Evolutionary conservation across 345 rosid genomes (phyloP).

Genomic region (Acer campestre): DNA sequence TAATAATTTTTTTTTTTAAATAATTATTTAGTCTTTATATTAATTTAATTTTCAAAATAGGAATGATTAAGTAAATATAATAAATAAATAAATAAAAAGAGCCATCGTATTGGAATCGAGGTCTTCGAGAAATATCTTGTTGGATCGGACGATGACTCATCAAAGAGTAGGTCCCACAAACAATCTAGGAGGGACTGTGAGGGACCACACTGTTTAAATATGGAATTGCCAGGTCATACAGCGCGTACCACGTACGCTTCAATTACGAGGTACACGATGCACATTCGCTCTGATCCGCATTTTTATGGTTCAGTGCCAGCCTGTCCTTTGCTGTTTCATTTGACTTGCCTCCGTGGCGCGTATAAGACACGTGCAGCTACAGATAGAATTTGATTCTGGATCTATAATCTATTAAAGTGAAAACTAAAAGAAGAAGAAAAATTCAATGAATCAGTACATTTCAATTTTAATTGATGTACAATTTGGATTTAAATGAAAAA

Average conservation of each 20-base stretch:
- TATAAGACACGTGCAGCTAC: not conserved
- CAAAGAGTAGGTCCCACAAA: not conserved
- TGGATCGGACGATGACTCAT: not conserved
- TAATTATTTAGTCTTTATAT: no score
- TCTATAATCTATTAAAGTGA: no score
- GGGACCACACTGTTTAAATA: not conserved
- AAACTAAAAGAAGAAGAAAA: no score
- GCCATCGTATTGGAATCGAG: not conserved
- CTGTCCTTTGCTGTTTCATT: not conserved
- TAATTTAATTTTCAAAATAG: no score
- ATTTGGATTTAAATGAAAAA: no score
- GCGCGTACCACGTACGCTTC: not conserved
- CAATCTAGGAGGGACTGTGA: not conserved
- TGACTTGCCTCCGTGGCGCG: not conserved
- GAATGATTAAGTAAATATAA: no score
- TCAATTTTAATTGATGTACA: no score
- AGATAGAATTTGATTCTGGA: not conserved
- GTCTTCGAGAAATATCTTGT: not conserved
- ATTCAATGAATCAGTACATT: no score
- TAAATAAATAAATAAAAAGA: no score
- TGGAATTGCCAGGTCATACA: not conserved
- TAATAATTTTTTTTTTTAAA: no score
- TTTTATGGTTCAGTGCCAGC: conserved; percentile 7
- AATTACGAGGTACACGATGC: not conserved
- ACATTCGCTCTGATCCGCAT: not conserved